Evolutionary conservation across 2,329 filamentous ascomycete genomes (phyloP), one percentile per base, ranked within the genome.

Genomic region (Amesomyces nigricolor): DNA sequence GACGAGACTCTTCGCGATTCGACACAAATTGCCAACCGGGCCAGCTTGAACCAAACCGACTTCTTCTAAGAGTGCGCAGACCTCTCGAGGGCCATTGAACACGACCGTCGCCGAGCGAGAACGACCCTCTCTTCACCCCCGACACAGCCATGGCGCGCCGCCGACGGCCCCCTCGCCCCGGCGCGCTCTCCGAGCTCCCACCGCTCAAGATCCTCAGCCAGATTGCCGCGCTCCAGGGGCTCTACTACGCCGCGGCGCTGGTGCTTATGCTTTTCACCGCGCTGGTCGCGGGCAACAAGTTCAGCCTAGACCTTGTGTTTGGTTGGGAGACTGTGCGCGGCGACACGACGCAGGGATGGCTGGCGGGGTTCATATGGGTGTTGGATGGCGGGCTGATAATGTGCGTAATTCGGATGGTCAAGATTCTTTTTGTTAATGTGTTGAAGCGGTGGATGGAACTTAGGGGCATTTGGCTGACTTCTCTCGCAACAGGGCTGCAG

Each of bases 401-500:
- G 75, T 77, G 61, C 63, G 73, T 54, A 14, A 53, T 30, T 13
- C 7, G 32, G 32, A 9, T 35, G 32, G 1, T 19, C 40, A 48
- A 46, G 29, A 29, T 42, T 13, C 48, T n/a, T 37, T 38, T 47
- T 19, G 17, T 26, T 26, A 4, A 26, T 26, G 22, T 53, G 16
- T 39, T 46, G 29, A 40, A 35, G 3, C 17, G 22, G 14, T 42
- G 11, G 17, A 30, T 4, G 4, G 22, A 26, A 6, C 4, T 26
- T 26, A 5, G 22, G 22, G 22, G 22, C 4, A 26, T 26, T 26
- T 26, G 22, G 16, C 17, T 29, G 19, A 26, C 14, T 14, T 29
- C 37, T 19, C 6, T 26, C 14, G 39, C 30, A 35, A 38, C 66
- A 97, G 92, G 68, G 83, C 89, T 42, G 83, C 95, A 56, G 88